Evolutionary conservation across 2,329 filamentous ascomycete genomes (phyloP), one percentile per base, ranked within the genome.

Genomic region (Leptographium lundbergii): DNA sequence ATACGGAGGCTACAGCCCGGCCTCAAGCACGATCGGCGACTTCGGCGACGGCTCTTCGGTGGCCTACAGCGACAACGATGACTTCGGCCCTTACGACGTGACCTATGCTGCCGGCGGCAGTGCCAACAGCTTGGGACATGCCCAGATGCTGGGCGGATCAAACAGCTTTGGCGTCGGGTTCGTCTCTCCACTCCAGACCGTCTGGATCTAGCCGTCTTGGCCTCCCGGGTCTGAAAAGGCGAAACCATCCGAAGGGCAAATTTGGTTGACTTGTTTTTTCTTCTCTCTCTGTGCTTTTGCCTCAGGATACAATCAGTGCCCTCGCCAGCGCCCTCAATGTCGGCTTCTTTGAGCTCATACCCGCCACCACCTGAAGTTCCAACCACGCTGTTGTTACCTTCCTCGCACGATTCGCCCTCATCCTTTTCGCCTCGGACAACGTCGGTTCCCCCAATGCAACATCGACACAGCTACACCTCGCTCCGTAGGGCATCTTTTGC

Each of bases 1-100:
- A 32, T 84, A 80, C 62, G 76, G 75, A 58, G 77, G 76, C 60
- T 85, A 83, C 68, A 85, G 81, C 67, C 82, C 82, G 57, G 79
- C 81, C 25, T 82, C 81, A 34, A 85, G 82, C 61, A 82, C 78
- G 22, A 84, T 80, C 67, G 78, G 64, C 55, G 66, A 67, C 55
- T 65, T 62, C 57, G 66, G 66, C 61, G 69, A 72, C 34, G 64
- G 65, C 6, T 69, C 70, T n/a, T 84, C 82, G 32, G 73, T 82
- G 62, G 75, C 78, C 34, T 85, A 84, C 71, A 85, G 82, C 71
- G 82, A 85, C 65, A 75, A 77, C 54, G 82, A 84, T 60, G 81
- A 85, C 63, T 79, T 75, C 62, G 70, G 70, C 61, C 70, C 75
- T 52, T 81, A 74, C 68, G 78, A 81, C 65, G 69, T 78, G 69